Evolutionary conservation across 441 rosid genomes (phyloP).

Genomic region (Geranium incanum): DNA sequence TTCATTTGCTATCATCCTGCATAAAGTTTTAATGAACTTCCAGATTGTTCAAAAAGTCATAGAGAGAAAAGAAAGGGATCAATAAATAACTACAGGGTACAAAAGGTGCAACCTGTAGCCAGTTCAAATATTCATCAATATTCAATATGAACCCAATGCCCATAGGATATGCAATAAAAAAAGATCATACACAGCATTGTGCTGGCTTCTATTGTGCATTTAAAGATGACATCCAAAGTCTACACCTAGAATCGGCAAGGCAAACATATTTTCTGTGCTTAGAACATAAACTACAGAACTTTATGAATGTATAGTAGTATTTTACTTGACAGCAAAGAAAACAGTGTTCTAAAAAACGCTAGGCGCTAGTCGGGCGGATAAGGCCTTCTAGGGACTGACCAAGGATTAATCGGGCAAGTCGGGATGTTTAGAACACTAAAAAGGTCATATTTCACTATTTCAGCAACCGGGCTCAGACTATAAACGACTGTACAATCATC

Average conservation of each 20-base stretch:
- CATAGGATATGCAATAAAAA: neutral
- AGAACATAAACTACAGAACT: neutral
- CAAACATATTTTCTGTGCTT: neutral
- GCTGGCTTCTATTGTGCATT: neutral
- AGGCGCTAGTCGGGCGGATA: no score
- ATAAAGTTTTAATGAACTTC: conserved; percentile 16
- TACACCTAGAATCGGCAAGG: neutral
- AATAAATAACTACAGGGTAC: neutral
- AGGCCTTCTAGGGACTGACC: no score
- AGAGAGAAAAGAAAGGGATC: neutral
- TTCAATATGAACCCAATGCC: neutral
- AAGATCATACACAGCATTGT: neutral
- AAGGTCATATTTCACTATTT: no score
- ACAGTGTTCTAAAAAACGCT: neutral
- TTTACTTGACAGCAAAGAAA: neutral
- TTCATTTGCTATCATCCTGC: conserved; percentile 85
- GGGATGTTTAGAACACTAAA: no score
- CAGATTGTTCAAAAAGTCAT: neutral
- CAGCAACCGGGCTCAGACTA: neutral
- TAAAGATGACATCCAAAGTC: neutral
- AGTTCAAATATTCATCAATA: neutral
- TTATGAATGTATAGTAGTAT: neutral
- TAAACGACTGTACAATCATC: neutral
- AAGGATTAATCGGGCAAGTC: no score
- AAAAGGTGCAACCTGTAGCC: neutral